phyloP scores from a whole-genome alignment of 495 filamentous ascomycete species.

The Aspergillus nanangensis region DNA sequence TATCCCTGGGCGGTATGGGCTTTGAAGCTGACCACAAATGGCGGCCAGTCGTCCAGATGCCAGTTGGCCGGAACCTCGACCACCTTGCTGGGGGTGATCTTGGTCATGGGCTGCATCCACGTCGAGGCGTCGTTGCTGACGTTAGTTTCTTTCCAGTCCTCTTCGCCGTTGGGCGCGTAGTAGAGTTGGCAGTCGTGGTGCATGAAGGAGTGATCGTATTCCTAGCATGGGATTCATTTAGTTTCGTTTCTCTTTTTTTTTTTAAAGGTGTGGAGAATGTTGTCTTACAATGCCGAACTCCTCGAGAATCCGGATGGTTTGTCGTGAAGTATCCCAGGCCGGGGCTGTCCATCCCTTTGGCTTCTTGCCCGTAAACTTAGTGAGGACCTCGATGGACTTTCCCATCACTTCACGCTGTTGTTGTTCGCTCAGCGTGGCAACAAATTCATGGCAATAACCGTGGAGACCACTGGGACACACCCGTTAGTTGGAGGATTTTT shows the following conservation, averaged over 20 bases:
- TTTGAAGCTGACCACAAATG: slow-evolving; percentile 61
- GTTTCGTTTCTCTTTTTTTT: slow-evolving; percentile 58
- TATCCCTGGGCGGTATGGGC: no score
- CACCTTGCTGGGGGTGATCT: slow-evolving; percentile 47
- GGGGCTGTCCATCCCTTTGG: slow-evolving; percentile 60
- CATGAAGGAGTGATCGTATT: slow-evolving; percentile 64
- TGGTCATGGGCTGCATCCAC: slow-evolving; percentile 62
- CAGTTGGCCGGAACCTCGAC: slow-evolving; percentile 65
- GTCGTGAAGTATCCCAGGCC: not conserved
- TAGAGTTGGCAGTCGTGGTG: slow-evolving; percentile 65
- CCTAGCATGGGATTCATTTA: slow-evolving; percentile 64
- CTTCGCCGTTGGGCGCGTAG: slow-evolving; percentile 54
- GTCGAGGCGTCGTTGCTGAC: slow-evolving; percentile 51
- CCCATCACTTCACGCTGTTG: slow-evolving; percentile 75
- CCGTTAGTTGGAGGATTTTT: no score
- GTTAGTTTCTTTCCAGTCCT: slow-evolving; percentile 59
- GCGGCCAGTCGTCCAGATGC: slow-evolving; percentile 62
- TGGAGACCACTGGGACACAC: no score
- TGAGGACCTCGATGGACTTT: slow-evolving; percentile 68
- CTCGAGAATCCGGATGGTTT: not conserved
- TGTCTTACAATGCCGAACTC: not conserved
- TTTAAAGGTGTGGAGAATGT: slow-evolving; percentile 35
- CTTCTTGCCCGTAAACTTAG: slow-evolving; percentile 69
- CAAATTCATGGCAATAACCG: slow-evolving; percentile 75
- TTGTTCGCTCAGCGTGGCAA: slow-evolving; percentile 67